Conservation (phyloP, 176 grass and related monocot genomes). For the Chloris gayana region DNA sequence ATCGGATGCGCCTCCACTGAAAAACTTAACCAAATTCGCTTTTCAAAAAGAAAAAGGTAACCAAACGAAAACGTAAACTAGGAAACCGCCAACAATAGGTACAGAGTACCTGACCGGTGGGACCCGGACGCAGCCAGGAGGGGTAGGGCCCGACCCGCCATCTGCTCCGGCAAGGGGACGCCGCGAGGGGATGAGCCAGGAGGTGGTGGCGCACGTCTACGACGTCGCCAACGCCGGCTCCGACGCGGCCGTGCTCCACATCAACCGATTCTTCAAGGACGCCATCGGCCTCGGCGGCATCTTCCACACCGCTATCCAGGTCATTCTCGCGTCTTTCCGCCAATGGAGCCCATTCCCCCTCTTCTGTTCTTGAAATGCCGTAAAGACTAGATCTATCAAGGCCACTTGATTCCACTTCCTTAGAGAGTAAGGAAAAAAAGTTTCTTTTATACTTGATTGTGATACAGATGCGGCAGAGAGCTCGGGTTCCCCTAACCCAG, state of each 20-base stretch:
- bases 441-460: neutral
- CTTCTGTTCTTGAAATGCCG: neutral
- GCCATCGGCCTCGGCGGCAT: slow-evolving; percentile 64
- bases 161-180: neutral
- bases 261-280: slow-evolving; percentile 73
- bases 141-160: neutral
- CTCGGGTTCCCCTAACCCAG: neutral
- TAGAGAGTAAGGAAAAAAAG: neutral
- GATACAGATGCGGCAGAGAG: neutral
- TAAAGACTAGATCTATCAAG: neutral
- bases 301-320: slow-evolving; percentile 74
- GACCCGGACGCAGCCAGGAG: neutral
- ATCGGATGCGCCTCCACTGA: neutral
- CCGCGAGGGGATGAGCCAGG: slow-evolving; percentile 20
- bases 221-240: slow-evolving; percentile 24
- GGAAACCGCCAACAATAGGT: neutral
- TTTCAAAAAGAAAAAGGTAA: neutral
- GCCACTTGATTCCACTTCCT: neutral
- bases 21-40: no score
- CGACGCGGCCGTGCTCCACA: slow-evolving; percentile 54
- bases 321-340: neutral
- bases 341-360: neutral
- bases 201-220: slow-evolving; percentile 65
- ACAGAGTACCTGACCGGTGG: neutral
- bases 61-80: neutral